Evolutionary conservation across 2,329 filamentous ascomycete genomes (phyloP).

Genomic region (Monilinia laxa): DNA sequence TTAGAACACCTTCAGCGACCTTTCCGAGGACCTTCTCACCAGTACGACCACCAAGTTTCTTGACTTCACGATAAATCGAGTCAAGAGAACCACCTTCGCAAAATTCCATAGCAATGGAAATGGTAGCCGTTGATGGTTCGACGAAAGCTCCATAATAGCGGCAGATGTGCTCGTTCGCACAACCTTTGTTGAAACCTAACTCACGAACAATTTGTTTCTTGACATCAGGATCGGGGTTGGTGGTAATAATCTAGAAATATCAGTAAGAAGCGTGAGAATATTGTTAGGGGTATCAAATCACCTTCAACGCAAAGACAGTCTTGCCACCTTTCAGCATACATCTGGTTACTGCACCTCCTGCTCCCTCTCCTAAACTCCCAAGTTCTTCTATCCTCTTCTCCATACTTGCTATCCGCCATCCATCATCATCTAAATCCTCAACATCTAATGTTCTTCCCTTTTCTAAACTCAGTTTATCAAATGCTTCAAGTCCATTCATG

Average conservation of each 20-base stretch:
- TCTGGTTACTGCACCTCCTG: constrained; percentile 90
- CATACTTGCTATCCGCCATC: constrained; percentile 89
- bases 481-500: constrained; percentile 70
- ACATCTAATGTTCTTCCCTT: constrained; percentile 84
- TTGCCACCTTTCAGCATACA: constrained; percentile 88
- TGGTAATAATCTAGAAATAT: constrained; percentile 79
- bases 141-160: constrained; percentile 97
- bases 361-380: constrained; percentile 88
- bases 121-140: constrained; percentile 92
- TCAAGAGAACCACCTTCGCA: constrained; percentile 96
- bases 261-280: constrained; percentile 16
- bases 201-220: constrained; percentile 98
- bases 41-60: constrained; percentile 88
- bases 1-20: constrained; percentile 90
- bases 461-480: constrained; percentile 79
- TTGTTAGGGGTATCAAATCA: constrained; percentile 44
- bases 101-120: constrained; percentile 98
- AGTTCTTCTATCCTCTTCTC: constrained; percentile 86
- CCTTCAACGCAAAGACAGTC: constrained; percentile 94
- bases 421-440: constrained; percentile 91
- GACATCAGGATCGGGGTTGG: constrained; percentile 94
- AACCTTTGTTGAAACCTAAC: constrained; percentile 96
- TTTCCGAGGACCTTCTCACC: constrained; percentile 97
- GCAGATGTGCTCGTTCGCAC: constrained; percentile 93
- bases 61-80: constrained; percentile 96